Evolutionary conservation across 1,284 basidiomycete species (phyloP).

Genomic region (Papiliotrema flavescens): DNA sequence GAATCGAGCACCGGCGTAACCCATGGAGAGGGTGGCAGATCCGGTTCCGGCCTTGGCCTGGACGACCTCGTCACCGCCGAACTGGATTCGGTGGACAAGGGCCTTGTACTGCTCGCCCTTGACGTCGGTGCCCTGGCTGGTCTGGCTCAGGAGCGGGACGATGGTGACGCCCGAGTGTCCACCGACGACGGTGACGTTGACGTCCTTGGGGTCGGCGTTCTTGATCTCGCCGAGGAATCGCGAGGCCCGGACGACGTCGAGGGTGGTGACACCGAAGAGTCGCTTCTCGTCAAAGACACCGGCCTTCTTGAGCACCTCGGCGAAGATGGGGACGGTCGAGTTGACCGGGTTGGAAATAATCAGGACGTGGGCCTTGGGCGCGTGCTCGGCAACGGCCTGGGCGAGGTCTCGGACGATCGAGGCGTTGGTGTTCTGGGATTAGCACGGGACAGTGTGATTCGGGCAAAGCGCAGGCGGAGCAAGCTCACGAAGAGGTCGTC

Average conservation of each 20-base stretch:
- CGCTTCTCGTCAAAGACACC: slow-evolving; percentile 89
- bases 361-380: slow-evolving; percentile 88
- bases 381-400: slow-evolving; percentile 73
- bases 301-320: slow-evolving; percentile 89
- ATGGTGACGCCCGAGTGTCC: slow-evolving; percentile 97
- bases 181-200: slow-evolving; percentile 80
- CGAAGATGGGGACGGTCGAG: slow-evolving; percentile 96
- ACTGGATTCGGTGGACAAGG: slow-evolving; percentile 87
- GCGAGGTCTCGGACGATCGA: slow-evolving; percentile 94
- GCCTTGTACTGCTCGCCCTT: slow-evolving; percentile 57
- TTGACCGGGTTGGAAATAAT: slow-evolving; percentile 97
- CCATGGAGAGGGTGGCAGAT: slow-evolving; percentile 84
- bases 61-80: slow-evolving; percentile 88
- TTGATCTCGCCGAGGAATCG: slow-evolving; percentile 86
- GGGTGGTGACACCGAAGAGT: slow-evolving; percentile 94
- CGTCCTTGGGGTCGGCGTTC: slow-evolving; percentile 59
- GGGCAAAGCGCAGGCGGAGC: background rate
- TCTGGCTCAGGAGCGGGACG: slow-evolving; percentile 91
- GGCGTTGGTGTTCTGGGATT: slow-evolving; percentile 67
- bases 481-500: slow-evolving; percentile 47
- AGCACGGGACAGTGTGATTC: background rate
- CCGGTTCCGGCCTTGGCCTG: slow-evolving; percentile 87
- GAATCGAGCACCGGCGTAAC: slow-evolving; percentile 82
- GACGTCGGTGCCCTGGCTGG: slow-evolving; percentile 58
- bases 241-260: slow-evolving; percentile 95